Evolutionary conservation across 352 stramenopile species (phyloP).

Genomic region (Globisporangium nunn): DNA sequence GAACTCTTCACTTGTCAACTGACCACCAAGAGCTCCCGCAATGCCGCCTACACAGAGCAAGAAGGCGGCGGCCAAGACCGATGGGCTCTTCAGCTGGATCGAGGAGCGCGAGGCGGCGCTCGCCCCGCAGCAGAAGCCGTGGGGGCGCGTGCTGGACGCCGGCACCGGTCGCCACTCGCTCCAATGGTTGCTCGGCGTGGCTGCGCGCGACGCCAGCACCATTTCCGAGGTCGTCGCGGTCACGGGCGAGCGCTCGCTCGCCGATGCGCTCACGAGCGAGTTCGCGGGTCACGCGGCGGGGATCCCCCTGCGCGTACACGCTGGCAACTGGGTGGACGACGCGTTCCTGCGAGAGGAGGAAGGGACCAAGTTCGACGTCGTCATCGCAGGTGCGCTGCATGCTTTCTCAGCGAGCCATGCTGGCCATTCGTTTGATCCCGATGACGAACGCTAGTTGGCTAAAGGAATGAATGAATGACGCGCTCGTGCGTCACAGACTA

Average conservation of each 20-base stretch:
- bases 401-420: background rate
- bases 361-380: constrained; percentile 58
- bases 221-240: constrained; percentile 54
- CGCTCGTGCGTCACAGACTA: constrained; percentile 52
- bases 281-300: constrained; percentile 27
- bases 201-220: constrained; percentile 14
- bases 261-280: constrained; percentile 29
- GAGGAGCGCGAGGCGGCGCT: constrained; percentile 46
- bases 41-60: constrained; percentile 14
- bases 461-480: background rate
- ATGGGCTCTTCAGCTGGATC: constrained; percentile 69
- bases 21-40: background rate
- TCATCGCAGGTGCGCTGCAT: constrained; percentile 46
- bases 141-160: constrained; percentile 80
- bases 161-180: constrained; percentile 88
- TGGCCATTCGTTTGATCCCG: background rate
- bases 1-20: background rate
- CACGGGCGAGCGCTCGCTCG: constrained; percentile 58
- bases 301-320: constrained; percentile 32
- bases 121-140: constrained; percentile 12
- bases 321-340: constrained; percentile 70
- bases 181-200: constrained; percentile 67
- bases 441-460: background rate
- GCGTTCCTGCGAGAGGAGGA: constrained; percentile 54
- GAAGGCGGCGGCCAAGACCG: constrained; percentile 32